Base-by-base conservation (phyloP, 805 yeast species). In the Martiniozyma abietophila region DNA sequence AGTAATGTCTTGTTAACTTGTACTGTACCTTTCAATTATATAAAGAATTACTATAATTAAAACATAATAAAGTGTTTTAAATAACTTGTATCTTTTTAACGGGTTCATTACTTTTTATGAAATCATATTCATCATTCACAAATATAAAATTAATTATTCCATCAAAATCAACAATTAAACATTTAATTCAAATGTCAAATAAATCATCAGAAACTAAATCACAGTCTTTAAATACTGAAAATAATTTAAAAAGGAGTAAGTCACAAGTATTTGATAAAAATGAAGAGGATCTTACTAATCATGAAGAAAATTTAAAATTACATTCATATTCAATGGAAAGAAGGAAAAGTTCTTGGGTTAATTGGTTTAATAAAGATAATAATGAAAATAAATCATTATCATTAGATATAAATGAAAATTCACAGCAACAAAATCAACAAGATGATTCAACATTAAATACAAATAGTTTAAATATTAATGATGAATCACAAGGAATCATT, bases 321-420 rank as follows among this genome's bases (percentile, higher is more conserved):
- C n/a, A n/a, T n/a, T n/a, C n/a, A n/a, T n/a, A n/a, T n/a, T n/a
- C n/a, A 17, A 28, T 9, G 10, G 16, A 8, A 5, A 32, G 41
- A 14, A 37, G 52, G 18, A 43, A 43, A 17, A 40, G 44, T 21
- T 42, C 51, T 3, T 51, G 55, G 55, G 54, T 51, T 0, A 49
- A 50, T 31, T 51, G 55, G 56, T 23, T 30, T 11, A 25, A 23
- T 14, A 28, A 29, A 3, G 22, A 31, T 3, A 17, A 25, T 20
- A 16, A 26, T 8, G 29, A 29, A 12, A 22, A 9, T 8, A 18
- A 20, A 10, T 11, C 16, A 7, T 12, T 10, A 7, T n/a, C n/a
- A n/a, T n/a, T n/a, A n/a, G n/a, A n/a, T n/a, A n/a, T n/a, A n/a
- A n/a, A n/a, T n/a, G n/a, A n/a, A n/a, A n/a, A n/a, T n/a, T n/a